These are phyloP conservation scores for Scheffersomyces stambukii DNA, from an alignment of 1,139 yeast species.

Conservation along the genomic window DNA sequence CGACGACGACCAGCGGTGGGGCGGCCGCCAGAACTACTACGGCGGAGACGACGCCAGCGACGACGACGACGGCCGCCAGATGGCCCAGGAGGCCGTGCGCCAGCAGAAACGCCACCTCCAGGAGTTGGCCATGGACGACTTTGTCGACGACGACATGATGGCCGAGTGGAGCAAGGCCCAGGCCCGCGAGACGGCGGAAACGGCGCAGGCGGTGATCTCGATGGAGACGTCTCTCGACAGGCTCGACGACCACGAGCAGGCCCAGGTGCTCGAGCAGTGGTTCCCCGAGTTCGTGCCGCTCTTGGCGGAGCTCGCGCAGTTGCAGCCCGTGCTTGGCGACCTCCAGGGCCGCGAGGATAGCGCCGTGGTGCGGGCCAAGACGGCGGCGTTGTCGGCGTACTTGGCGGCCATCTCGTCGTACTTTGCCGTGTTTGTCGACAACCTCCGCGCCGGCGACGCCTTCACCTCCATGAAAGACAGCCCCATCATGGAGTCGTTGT, in stretches of 20 bases:
- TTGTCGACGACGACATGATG: conserved; percentile 74
- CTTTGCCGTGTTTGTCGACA: conserved; percentile 64
- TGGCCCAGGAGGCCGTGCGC: conserved; percentile 85
- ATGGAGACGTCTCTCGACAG: conserved; percentile 28
- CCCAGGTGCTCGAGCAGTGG: conserved; percentile 47
- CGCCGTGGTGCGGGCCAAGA: conserved; percentile 46
- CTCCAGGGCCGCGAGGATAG: conserved; percentile 23
- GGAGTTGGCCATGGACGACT: conserved; percentile 79
- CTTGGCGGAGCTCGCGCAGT: conserved; percentile 53
- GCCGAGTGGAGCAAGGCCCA: conserved; percentile 60
- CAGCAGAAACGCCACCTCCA: conserved; percentile 82
- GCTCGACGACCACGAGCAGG: conserved; percentile 41
- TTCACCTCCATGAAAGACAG: conserved; percentile 73
- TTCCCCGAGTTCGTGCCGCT: conserved; percentile 87
- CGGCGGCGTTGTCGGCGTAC: conserved; percentile 70
- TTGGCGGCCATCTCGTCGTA: conserved; percentile 71
- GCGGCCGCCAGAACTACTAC: conserved; percentile 69
- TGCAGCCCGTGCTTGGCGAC: conserved; percentile 39
- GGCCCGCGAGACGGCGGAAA: too few species aligned
- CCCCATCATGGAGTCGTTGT: conserved; percentile 81
- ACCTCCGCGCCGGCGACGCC: conserved; percentile 49
- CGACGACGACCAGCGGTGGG: conserved; percentile 71
- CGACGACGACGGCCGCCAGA: conserved; percentile 71
- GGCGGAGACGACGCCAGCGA: conserved; percentile 77
- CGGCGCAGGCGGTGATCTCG: conserved; percentile 24